A percentile compares a stretch with the other conserved stretches of the same genome.
Conservation (phyloP, 768 basidiomycete genomes). For the Pleurotus salmoneostramineus region DNA sequence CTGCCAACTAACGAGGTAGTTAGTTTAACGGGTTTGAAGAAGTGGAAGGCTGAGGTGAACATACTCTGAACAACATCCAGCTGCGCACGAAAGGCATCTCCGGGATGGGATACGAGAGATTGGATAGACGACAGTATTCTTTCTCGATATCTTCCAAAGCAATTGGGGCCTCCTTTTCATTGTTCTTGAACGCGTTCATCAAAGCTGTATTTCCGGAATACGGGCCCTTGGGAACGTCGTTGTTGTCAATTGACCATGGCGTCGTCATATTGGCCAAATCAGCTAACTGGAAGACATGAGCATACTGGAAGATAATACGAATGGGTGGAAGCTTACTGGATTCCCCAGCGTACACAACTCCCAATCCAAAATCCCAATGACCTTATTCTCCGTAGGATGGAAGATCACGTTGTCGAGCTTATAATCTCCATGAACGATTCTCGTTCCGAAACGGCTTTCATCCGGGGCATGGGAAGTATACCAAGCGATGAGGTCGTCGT, state of each 20-base stretch:
- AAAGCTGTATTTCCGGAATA: conserved; percentile 15
- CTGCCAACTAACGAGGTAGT: conserved; percentile 47
- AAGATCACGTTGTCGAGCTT: conserved; percentile 98
- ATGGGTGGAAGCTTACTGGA: conserved; percentile 42
- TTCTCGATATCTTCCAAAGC: conserved; percentile 70
- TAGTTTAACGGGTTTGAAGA: not conserved
- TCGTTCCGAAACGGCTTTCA: conserved; percentile 66
- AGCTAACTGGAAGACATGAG: conserved; percentile 48
- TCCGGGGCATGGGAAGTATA: conserved; percentile 73
- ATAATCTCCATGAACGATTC: conserved; percentile 97
- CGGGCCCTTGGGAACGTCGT: conserved; percentile 26
- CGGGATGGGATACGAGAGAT: conserved; percentile 67
- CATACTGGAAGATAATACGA: conserved; percentile 18
- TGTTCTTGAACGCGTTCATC: conserved; percentile 64
- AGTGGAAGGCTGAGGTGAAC: conserved; percentile 1
- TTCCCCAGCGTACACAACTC: conserved; percentile 94
- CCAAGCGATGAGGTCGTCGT: conserved; percentile 72
- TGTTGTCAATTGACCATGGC: conserved; percentile 66
- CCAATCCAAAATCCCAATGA: conserved; percentile 97
- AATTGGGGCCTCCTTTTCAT: conserved; percentile 52
- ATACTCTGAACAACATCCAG: conserved; percentile 73
- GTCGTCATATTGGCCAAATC: conserved; percentile 90
- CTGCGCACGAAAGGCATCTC: conserved; percentile 81
- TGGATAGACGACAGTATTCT: conserved; percentile 70
- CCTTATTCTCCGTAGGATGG: conserved; percentile 85